A percentile compares a stretch with the other conserved stretches of the same genome.
phyloP scores from a whole-genome alignment of 805 yeast genomes.

The Starmerella riodocensis region DNA sequence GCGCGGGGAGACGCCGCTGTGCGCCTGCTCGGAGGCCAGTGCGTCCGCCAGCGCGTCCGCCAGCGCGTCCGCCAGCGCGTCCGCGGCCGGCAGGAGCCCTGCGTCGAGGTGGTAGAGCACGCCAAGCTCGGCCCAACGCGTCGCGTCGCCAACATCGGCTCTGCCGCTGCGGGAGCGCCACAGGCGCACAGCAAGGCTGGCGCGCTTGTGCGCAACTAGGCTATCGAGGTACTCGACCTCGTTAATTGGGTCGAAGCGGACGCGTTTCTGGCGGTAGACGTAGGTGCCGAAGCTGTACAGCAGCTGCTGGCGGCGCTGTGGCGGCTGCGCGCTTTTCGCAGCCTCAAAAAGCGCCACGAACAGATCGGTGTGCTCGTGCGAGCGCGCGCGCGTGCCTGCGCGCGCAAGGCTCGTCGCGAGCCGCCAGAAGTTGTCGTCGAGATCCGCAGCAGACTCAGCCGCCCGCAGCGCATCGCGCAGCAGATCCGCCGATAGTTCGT shows the following conservation, averaged over 20 bases:
- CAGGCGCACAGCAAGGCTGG: constrained; percentile 14
- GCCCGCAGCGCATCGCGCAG: constrained; percentile 3
- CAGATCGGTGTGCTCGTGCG: constrained; percentile 8
- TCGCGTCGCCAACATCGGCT: constrained; percentile 10
- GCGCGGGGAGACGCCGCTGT: too few relatives aligned
- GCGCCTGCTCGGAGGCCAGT: too few relatives aligned
- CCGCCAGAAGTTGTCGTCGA: constrained; percentile 17
- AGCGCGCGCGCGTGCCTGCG: not conserved
- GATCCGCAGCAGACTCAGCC: constrained; percentile 9
- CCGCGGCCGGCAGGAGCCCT: constrained; percentile 12
- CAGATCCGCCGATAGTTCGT: constrained; percentile 6
- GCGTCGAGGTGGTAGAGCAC: constrained; percentile 20
- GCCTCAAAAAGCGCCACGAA: constrained; percentile 17
- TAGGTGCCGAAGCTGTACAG: constrained; percentile 14
- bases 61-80: constrained; percentile 9
- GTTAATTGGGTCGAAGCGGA: constrained; percentile 22
- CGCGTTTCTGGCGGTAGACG: constrained; percentile 16
- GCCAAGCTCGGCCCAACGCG: constrained; percentile 21
- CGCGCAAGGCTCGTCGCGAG: constrained; percentile 9
- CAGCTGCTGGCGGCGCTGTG: constrained; percentile 1
- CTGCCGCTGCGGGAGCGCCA: constrained; percentile 17
- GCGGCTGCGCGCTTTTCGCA: constrained; percentile 14
- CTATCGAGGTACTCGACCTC: constrained; percentile 22
- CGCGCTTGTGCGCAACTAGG: constrained; percentile 13
- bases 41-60: not conserved